Conservation (phyloP, 2,329 filamentous ascomycete species). For the Fusarium neocosmosporiellum region DNA sequence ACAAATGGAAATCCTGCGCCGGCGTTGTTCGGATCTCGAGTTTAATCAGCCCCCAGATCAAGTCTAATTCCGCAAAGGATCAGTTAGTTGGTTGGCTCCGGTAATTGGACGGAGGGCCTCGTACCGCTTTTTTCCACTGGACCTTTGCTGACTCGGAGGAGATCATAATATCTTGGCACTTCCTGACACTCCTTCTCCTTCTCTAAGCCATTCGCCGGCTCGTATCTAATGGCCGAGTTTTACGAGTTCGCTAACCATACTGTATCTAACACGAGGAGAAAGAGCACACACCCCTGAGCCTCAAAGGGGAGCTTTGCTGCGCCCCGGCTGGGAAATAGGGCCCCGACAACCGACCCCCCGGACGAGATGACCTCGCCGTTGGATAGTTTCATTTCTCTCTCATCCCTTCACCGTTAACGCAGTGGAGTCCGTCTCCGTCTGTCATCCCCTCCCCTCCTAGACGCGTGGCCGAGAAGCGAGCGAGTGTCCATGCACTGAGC, state of each 20-base stretch:
- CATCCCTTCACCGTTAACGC: conserved; percentile 6
- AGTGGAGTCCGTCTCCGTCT: conserved; percentile 18
- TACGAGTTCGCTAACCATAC: not conserved
- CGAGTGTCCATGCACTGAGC: conserved; percentile 17
- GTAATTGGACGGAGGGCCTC: not conserved
- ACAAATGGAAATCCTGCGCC: not conserved
- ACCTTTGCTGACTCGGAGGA: not conserved
- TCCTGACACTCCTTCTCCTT: not conserved
- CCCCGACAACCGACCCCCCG: not conserved
- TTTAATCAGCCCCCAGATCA: conserved; percentile 23
- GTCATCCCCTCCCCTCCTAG: conserved; percentile 1
- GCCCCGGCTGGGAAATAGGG: conserved; percentile 1
- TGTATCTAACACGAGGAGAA: not conserved
- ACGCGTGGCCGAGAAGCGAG: conserved; percentile 22
- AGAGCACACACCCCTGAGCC: not conserved
- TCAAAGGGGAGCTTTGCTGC: conserved; percentile 2
- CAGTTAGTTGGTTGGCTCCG: not conserved
- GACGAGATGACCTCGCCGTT: conserved; percentile 14
- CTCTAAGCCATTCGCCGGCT: not conserved
- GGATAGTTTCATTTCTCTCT: conserved; percentile 28
- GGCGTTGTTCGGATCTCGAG: conserved; percentile 9
- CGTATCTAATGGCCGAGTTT: not conserved
- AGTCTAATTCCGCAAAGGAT: not conserved
- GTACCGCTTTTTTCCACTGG: not conserved
- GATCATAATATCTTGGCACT: conserved; percentile 27